Conservation (phyloP, 495 filamentous ascomycete genomes). For the Annulohypoxylon stygium region DNA sequence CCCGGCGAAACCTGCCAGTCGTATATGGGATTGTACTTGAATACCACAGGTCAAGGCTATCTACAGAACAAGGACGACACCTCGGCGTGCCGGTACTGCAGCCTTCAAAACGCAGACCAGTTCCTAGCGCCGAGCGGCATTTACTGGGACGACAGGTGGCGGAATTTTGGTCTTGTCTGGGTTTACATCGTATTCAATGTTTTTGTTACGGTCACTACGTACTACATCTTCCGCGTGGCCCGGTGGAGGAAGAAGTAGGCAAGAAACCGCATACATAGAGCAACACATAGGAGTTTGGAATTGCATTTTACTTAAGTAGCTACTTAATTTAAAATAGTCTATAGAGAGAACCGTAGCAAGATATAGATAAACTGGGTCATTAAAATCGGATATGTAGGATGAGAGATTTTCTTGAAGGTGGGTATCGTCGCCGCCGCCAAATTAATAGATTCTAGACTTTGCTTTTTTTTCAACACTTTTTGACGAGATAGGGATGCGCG, state of each 20-base stretch:
- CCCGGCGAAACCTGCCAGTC: not conserved
- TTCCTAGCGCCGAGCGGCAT: conserved; percentile 3
- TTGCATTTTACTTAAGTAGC: not conserved
- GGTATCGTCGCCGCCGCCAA: no score
- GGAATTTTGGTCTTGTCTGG: conserved; percentile 19
- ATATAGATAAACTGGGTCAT: not conserved
- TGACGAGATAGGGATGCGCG: not conserved
- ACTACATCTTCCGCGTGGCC: conserved; percentile 11
- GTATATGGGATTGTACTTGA: not conserved
- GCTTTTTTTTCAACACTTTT: not conserved
- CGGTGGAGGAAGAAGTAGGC: conserved; percentile 8
- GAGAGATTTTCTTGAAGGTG: not conserved
- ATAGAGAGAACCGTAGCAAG: not conserved
- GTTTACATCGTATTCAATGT: conserved; percentile 14
- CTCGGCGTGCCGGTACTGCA: conserved; percentile 5
- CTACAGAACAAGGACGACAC: not conserved
- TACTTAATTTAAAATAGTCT: not conserved
- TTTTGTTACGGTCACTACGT: not conserved
- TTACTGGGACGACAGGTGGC: not conserved
- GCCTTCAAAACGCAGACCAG: not conserved
- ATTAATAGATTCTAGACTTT: no score
- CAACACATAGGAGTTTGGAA: not conserved
- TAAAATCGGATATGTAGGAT: not conserved
- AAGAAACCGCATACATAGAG: no score
- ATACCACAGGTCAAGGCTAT: not conserved